Base-by-base conservation (phyloP, 2,329 filamentous ascomycete species). In the Orbilia javanica region DNA sequence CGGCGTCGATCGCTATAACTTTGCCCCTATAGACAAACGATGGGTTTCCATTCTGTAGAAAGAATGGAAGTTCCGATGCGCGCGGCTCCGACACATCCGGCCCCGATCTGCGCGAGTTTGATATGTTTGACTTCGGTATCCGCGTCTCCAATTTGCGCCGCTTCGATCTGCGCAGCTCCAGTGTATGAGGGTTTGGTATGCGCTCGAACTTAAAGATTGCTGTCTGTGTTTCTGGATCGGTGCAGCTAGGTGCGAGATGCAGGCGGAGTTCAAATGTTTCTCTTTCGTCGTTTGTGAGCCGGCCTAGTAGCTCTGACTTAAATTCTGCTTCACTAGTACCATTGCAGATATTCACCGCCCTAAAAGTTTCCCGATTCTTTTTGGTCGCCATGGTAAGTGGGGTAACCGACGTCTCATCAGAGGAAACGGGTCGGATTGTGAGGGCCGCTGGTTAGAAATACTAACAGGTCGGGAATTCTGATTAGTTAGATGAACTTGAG, bases 201-300 rank as follows among this genome's bases (percentile, higher is more conserved):
- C 60, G 22, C 44, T 48, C 18, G 34, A 75, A 63, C 22, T 36
- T 31, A 60, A 75, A 68, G 42, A 75, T 63, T 22, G 71, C 64
- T n/a, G n/a, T n/a, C n/a, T n/a, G n/a, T n/a, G n/a, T n/a, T n/a
- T n/a, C n/a, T n/a, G n/a, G n/a, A n/a, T 29, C 27, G 20, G 18
- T 48, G 44, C 44, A 48, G 22, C 44, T 20, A 27, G 71, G 71
- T 25, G 71, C 63, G 27, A 75, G 34, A 46, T 44, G 18, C 18
- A 69, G 42, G 22, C 18, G 31, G 8, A 48, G 53, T 20, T 55
- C 44, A 48, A 20, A 48, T 48, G n/a, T 20, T 48, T 22, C 44
- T 15, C 7, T n/a, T 48, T 67, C 71, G 27, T 75, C 52, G 10
- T 18, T n/a, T 1, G 70, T 67, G 11, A 68, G 18, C 1, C 42